Evolutionary conservation across 1,284 basidiomycete genomes (phyloP).

Genomic region (Cutaneotrichosporon sp.): DNA sequence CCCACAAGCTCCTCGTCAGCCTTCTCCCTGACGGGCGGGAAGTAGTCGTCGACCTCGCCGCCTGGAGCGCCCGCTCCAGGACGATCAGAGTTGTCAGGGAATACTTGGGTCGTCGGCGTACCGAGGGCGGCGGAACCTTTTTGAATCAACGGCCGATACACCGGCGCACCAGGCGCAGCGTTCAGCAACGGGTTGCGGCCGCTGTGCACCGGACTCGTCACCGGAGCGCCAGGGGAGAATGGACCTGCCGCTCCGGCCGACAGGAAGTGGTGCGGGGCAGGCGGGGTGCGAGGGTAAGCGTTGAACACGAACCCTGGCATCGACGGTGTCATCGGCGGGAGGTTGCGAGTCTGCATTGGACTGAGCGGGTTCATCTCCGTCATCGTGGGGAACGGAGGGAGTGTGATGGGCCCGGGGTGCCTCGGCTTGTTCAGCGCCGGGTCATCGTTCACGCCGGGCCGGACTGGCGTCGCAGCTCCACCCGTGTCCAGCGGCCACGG

Average conservation of each 20-base stretch:
- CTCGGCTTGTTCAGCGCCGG: constrained; percentile 6
- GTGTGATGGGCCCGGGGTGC: constrained; percentile 48
- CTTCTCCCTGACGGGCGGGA: constrained; percentile 25
- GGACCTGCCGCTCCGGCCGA: constrained; percentile 44
- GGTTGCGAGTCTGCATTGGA: constrained; percentile 44
- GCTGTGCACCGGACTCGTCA: constrained; percentile 43
- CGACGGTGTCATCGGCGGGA: constrained; percentile 54
- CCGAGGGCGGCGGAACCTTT: constrained; percentile 41
- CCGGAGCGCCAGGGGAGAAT: constrained; percentile 51
- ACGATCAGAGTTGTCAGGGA: constrained; percentile 36
- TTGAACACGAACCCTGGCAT: constrained; percentile 55
- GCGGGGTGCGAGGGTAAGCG: constrained; percentile 52
- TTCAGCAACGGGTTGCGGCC: constrained; percentile 51
- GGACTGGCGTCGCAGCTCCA: background rate
- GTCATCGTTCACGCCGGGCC: constrained; percentile 12
- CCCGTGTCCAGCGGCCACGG: constrained; percentile 36
- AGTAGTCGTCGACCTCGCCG: constrained; percentile 35
- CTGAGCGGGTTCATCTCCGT: constrained; percentile 40
- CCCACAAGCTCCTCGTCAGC: constrained; percentile 10
- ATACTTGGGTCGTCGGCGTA: constrained; percentile 48
- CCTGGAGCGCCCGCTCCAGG: constrained; percentile 30
- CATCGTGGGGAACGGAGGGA: constrained; percentile 42
- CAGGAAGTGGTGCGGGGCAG: constrained; percentile 44
- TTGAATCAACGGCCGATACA: constrained; percentile 31
- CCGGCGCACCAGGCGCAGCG: constrained; percentile 53